phyloP scores from a whole-genome alignment of 2,329 filamentous ascomycete species.

The Apiospora arundinis region DNA sequence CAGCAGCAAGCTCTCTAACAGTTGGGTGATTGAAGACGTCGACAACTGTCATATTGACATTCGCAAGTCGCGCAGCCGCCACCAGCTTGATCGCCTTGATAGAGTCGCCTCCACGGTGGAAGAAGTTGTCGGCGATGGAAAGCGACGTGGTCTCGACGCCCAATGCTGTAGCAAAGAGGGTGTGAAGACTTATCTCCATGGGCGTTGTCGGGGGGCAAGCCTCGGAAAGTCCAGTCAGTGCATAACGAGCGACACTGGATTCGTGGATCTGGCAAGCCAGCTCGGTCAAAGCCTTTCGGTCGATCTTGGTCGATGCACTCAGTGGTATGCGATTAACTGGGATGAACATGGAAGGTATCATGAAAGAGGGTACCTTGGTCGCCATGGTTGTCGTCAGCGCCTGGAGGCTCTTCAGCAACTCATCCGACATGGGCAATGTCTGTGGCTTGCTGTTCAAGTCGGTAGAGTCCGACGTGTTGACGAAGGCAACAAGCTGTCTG shows the following conservation, averaged over 20 bases:
- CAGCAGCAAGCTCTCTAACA: slow-evolving; percentile 58
- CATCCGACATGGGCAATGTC: slow-evolving; percentile 19
- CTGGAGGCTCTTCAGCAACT: slow-evolving; percentile 21
- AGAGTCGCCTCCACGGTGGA: slow-evolving; percentile 65
- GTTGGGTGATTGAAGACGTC: slow-evolving; percentile 60
- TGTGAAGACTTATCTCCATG: slow-evolving; percentile 20
- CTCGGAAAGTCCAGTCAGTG: slow-evolving; percentile 21
- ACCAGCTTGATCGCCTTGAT: slow-evolving; percentile 67
- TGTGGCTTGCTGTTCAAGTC: slow-evolving; percentile 20
- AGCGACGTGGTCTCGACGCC: not conserved
- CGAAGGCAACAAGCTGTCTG: slow-evolving; percentile 23
- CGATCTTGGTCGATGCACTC: not conserved
- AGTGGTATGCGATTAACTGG: slow-evolving; percentile 2
- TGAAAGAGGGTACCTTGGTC: slow-evolving; percentile 21
- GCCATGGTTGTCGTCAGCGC: slow-evolving; percentile 20
- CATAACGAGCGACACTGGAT: slow-evolving; percentile 20
- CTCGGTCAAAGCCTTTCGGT: slow-evolving; percentile 5
- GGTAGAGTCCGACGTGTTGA: slow-evolving; percentile 4
- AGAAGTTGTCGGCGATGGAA: slow-evolving; percentile 56
- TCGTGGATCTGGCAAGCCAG: slow-evolving; percentile 22
- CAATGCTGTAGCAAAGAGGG: slow-evolving; percentile 3
- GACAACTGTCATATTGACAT: slow-evolving; percentile 57
- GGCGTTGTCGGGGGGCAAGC: slow-evolving; percentile 17
- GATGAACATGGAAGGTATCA: slow-evolving; percentile 24
- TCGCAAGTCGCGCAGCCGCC: slow-evolving; percentile 56